Evolutionary conservation across 2,329 filamentous ascomycete species (phyloP), one percentile per base, ranked within the genome.

Genomic region (Sphaerulina populicola): DNA sequence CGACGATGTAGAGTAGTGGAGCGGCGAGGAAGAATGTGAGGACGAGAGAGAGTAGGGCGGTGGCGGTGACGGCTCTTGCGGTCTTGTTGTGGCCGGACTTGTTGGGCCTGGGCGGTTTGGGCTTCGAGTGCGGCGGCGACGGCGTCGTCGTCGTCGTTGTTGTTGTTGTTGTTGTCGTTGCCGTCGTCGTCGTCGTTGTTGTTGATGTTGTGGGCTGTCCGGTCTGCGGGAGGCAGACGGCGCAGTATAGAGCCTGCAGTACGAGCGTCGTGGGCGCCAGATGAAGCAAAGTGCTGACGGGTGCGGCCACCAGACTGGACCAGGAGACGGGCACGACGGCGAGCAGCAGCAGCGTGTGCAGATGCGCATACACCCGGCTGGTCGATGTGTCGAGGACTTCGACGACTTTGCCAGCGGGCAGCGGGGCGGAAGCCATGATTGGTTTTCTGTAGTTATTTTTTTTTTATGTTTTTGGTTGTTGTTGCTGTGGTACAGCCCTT

Each of bases 301-400:
- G 87, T 57, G 90, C 79, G 12, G 75, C 72, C 27, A 94, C 85
- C 23, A 94, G 74, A 14, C 76, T 71, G 33, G 71, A 66, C 68
- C 94, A 91, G 36, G 78, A 78, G 56, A 79, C 64, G 41, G 77
- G 75, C 64, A 85, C 82, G 33, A 85, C 69, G 8, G 76, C 77
- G 29, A 87, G 75, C 29, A 94, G 74, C 9, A 88, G 69, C 23
- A 77, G 68, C 0, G 86, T 83, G 59, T 94, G 86, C 15, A 81
- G 68, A 62, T 87, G 76, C 10, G 83, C 79, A 63, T 85, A 77
- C 40, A 67, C 55, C 44, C 54, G 58, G 2, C 66, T 59, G 18
- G 58, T 21, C 40, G 62, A 60, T 27, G 49, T 58, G 23, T 54
- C 56, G 29, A 67, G 64, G 42, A 66, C 53, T 7, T 66, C 63